Conservation (phyloP, 2,329 filamentous ascomycete genomes). For the Nemania sp. region DNA sequence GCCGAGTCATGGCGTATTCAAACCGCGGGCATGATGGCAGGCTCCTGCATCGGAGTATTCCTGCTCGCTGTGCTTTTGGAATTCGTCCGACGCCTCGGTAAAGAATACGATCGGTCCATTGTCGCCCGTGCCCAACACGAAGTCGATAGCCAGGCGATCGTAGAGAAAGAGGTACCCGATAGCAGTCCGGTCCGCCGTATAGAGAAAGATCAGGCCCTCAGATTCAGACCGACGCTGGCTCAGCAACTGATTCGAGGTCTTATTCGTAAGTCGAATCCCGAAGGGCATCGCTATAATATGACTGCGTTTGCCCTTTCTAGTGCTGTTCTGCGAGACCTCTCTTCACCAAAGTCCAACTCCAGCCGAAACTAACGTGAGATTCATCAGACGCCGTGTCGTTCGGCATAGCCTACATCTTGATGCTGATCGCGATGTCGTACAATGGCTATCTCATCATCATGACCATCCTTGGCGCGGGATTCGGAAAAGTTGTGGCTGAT, state of each 20-base stretch:
- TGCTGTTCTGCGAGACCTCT: too few species aligned
- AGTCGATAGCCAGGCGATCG: slow-evolving; percentile 34
- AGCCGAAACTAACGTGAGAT: slow-evolving; percentile 3
- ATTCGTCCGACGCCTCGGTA: slow-evolving; percentile 45
- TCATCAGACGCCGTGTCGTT: slow-evolving; percentile 43
- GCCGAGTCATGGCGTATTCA: slow-evolving; percentile 46
- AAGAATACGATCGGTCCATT: slow-evolving; percentile 48
- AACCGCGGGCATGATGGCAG: slow-evolving; percentile 47
- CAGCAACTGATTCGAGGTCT: slow-evolving; percentile 47
- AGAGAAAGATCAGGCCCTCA: slow-evolving; percentile 31
- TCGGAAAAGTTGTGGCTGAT: slow-evolving; percentile 59
- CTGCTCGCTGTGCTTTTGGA: slow-evolving; percentile 47
- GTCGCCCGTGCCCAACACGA: slow-evolving; percentile 45
- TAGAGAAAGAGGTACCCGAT: slow-evolving; percentile 20
- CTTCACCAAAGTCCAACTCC: too few species aligned
- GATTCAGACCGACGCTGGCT: slow-evolving; percentile 45
- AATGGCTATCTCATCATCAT: slow-evolving; percentile 51
- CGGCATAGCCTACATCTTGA: slow-evolving; percentile 49
- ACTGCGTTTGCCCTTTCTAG: not conserved
- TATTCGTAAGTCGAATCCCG: slow-evolving; percentile 29
- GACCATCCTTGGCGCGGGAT: slow-evolving; percentile 51
- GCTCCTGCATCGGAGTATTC: slow-evolving; percentile 48
- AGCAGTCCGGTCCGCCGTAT: slow-evolving; percentile 22
- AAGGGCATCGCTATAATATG: not conserved
- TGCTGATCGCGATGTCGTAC: slow-evolving; percentile 51